Conservation (phyloP, 495 filamentous ascomycete genomes). For the Podospora australis region DNA sequence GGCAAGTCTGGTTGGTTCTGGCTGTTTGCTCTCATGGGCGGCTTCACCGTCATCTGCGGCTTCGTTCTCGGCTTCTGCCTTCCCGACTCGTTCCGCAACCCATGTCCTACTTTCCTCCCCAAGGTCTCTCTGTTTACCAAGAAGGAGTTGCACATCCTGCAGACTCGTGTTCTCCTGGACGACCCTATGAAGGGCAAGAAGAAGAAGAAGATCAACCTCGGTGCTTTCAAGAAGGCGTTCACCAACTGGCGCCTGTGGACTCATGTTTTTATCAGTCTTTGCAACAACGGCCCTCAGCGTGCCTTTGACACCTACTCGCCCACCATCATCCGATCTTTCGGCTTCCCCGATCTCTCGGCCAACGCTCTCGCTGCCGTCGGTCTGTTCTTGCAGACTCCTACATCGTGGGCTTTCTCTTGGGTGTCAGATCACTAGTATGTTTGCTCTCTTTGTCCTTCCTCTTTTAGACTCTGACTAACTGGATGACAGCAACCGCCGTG, state of each 20-base stretch:
- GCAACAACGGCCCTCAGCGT: constrained; percentile 28
- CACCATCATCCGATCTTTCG: constrained; percentile 37
- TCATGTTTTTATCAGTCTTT: constrained; percentile 38
- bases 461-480: not conserved
- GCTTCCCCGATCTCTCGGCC: constrained; percentile 38
- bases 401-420: constrained; percentile 42
- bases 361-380: constrained; percentile 49
- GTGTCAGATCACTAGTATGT: constrained; percentile 35
- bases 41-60: constrained; percentile 47
- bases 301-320: constrained; percentile 43
- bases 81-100: constrained; percentile 46
- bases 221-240: constrained; percentile 23
- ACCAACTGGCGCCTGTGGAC: constrained; percentile 35
- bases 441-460: not conserved
- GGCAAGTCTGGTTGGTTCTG: constrained; percentile 55
- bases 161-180: constrained; percentile 31
- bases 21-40: constrained; percentile 51
- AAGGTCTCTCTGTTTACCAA: constrained; percentile 28
- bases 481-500: constrained; percentile 21
- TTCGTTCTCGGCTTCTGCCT: constrained; percentile 45
- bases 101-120: constrained; percentile 37
- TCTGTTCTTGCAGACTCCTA: constrained; percentile 32
- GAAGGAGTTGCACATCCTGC: constrained; percentile 34
- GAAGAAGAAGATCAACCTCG: constrained; percentile 22
- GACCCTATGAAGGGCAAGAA: constrained; percentile 34